Base-by-base conservation (phyloP, 805 yeast species). In the Cyberlindnera saturnus region DNA sequence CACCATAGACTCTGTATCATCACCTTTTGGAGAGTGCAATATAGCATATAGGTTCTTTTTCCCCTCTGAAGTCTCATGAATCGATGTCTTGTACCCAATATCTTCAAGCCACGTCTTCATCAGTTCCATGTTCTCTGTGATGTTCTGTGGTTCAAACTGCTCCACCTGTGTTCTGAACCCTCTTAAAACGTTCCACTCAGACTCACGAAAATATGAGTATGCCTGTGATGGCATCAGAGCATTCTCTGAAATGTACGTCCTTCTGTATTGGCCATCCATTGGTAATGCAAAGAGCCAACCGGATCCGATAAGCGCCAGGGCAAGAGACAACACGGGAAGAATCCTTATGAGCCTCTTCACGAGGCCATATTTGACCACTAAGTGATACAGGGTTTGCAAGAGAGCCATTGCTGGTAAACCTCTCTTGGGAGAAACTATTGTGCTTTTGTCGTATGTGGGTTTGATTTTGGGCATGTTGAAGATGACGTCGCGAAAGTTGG, bases 151-250 rank as follows among this genome's bases (percentile, higher is more conserved):
- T 3, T 55, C 51, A 32, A 74, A 57, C 30, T 46, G 49, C 49
- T 70, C 64, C 60, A 77, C 53, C 63, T 66, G 55, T 45, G 60
- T 41, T 46, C 96, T 73, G 58, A 82, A 88, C 0, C 96, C 99
- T 45, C 98, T 70, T 29, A 88, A 77, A 43, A 85, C 69, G 56
- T 90, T 87, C 97, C 98, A 93, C 60, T 93, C 98, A 34, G 88
- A 79, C 57, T 91, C 98, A 43, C 97, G 73, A 61, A 86, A 93
- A 60, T 88, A 89, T 19, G 95, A 81, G 53, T 82, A 82, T 3
- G 93, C 98, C 61, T 93, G 98, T 0, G 95, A 90, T 7, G 99
- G 97, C 86, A 93, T 81, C 61, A 93, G 69, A 29, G 99, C 99
- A 64, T 93, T 93, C 59, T 93, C 99, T 7, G 95, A 84, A 11